These are phyloP conservation scores for Pseudocercospora macadamiae DNA, from an alignment of 2,329 filamentous ascomycete genomes.

Conservation along the genomic window DNA sequence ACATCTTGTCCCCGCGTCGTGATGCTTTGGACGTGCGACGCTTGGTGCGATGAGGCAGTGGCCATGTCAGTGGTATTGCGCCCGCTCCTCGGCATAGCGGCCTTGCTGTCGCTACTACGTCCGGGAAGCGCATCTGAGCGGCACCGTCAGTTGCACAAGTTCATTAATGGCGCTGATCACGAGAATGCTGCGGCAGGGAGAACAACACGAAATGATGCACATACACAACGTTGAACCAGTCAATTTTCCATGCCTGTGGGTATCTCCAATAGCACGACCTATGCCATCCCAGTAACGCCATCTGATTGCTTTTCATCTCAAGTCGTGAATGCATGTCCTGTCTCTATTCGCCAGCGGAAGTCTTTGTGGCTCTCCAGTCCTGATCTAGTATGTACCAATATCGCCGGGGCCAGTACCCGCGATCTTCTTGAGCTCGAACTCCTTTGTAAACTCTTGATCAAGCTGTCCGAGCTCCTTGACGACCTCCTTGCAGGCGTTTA, in stretches of 20 bases:
- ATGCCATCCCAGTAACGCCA: neutral
- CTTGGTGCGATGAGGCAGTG: no score
- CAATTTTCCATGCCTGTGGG: slow-evolving; percentile 1
- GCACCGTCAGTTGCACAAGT: no score
- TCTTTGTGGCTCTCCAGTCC: neutral
- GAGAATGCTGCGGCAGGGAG: no score
- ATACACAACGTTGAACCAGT: no score
- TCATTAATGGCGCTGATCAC: no score
- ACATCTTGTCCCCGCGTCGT: no score
- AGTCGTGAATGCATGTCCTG: neutral
- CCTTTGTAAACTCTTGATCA: slow-evolving; percentile 86
- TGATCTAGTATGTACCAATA: slow-evolving; percentile 26
- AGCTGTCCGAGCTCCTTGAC: slow-evolving; percentile 80
- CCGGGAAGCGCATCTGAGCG: no score
- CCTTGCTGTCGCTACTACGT: no score
- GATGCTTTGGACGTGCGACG: no score
- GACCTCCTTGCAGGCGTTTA: slow-evolving; percentile 78
- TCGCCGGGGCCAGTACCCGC: slow-evolving; percentile 43
- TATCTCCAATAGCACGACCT: slow-evolving; percentile 5
- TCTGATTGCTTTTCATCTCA: neutral
- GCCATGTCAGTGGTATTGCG: no score
- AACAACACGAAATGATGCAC: no score
- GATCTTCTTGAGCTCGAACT: slow-evolving; percentile 88
- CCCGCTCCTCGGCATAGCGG: no score
- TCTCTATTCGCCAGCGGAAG: neutral